Percentiles rank a stretch among this genome's conserved stretches.
Evolutionary conservation across 1,139 yeast species (phyloP).

Genomic region (Debaryomyces sp.): DNA sequence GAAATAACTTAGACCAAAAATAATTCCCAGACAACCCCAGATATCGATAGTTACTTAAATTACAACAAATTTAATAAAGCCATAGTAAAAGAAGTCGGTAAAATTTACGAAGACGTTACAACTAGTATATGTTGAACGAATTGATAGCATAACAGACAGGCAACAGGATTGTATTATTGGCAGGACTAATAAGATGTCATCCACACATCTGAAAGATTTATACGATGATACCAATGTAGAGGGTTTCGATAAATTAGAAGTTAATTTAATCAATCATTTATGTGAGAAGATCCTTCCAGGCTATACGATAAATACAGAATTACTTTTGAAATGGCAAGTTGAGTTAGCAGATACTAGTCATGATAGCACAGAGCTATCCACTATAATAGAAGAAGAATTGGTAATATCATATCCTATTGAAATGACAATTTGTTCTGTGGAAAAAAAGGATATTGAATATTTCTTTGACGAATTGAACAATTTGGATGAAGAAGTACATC

Average conservation of each 20-base stretch:
- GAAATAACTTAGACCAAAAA: not conserved
- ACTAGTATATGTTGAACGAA: not conserved
- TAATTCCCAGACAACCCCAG: not conserved
- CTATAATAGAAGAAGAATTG: conserved; percentile 28
- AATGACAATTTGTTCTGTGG: not conserved
- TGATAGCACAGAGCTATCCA: conserved; percentile 21
- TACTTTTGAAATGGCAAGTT: conserved; percentile 40
- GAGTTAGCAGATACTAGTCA: conserved; percentile 31
- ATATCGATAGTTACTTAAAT: not conserved
- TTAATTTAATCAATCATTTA: conserved; percentile 19
- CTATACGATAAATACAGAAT: conserved; percentile 29
- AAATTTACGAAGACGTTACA: not conserved
- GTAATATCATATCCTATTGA: conserved; percentile 20
- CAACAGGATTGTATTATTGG: not conserved
- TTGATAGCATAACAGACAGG: not conserved
- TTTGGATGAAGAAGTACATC: conserved; percentile 27
- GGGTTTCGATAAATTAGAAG: conserved; percentile 10
- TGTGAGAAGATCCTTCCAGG: conserved; percentile 29
- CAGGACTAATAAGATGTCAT: not conserved
- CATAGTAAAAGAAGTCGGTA: not conserved
- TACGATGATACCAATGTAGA: not conserved
- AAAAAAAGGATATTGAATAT: conserved; percentile 11
- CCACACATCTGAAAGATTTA: not conserved
- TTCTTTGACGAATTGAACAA: conserved; percentile 18
- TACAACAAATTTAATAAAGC: not conserved